Conservation (phyloP, 1,139 yeast genomes). For the Pichia sp. region DNA sequence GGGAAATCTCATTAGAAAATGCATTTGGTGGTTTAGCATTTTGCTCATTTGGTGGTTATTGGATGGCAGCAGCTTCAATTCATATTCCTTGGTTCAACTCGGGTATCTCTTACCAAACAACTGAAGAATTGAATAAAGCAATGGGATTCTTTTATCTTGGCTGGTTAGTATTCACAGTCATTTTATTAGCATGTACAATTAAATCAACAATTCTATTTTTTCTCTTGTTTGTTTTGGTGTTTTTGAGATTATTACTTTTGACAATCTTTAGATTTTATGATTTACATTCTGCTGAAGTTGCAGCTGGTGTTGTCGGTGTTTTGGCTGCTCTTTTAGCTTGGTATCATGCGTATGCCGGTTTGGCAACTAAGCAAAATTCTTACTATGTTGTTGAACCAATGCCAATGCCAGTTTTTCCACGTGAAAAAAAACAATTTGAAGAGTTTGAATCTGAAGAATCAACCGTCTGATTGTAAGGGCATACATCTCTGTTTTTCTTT, state of each 20-base stretch:
- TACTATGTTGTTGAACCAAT: slow-evolving; percentile 14
- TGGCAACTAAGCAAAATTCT: slow-evolving; percentile 65
- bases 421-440: not conserved
- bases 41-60: slow-evolving; percentile 79
- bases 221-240: slow-evolving; percentile 53
- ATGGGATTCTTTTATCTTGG: slow-evolving; percentile 69
- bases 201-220: slow-evolving; percentile 77
- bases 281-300: slow-evolving; percentile 29
- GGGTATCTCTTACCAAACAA: slow-evolving; percentile 37
- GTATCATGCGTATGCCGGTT: slow-evolving; percentile 88
- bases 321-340: slow-evolving; percentile 73
- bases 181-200: slow-evolving; percentile 58
- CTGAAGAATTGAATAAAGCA: slow-evolving; percentile 42
- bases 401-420: slow-evolving; percentile 8
- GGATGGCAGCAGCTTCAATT: slow-evolving; percentile 72
- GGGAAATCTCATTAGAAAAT: slow-evolving; percentile 69
- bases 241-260: slow-evolving; percentile 60
- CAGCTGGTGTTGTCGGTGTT: slow-evolving; percentile 73
- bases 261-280: slow-evolving; percentile 41
- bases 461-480: not conserved
- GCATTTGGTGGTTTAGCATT: slow-evolving; percentile 89
- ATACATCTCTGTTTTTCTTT: not conserved
- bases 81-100: slow-evolving; percentile 69
- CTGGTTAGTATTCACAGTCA: slow-evolving; percentile 73
- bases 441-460: not conserved